Base-by-base conservation (phyloP, 2,329 filamentous ascomycete species). In the Grosmannia penicillata region DNA sequence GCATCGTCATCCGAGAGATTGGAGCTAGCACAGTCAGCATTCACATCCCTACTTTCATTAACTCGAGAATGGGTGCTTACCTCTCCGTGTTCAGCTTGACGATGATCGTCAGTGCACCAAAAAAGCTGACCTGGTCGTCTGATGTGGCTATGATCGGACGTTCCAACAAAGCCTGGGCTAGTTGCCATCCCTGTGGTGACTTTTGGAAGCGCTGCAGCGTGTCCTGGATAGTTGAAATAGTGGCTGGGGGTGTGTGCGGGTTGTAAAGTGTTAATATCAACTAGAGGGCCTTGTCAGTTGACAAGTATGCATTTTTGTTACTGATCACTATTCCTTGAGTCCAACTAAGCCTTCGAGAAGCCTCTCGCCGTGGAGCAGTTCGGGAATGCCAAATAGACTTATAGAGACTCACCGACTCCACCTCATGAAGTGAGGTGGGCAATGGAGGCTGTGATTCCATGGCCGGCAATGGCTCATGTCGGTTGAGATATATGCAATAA, bases 21-120 rank as follows among this genome's bases (percentile, higher is more conserved):
- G 39, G 60, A 55, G 48, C 63, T 70, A 22, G 19, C 2, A 14
- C 13, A 6, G 36, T 24, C 17, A 33, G 33, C 6, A 25, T 4
- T 4, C 30, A n/a, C n/a, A n/a, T 22, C 6, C 11, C 5, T 8
- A 8, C 14, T 13, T 14, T 18, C 2, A n/a, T 7, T 33, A 21
- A 8, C 15, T 11, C n/a, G n/a, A n/a, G n/a, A n/a, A n/a, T n/a
- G n/a, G n/a, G n/a, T n/a, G n/a, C n/a, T n/a, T 3, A 82, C 80
- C 78, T 84, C 53, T 91, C 84, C n/a, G 78, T 80, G 54, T 96
- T 95, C 42, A 96, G 73, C 60, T 96, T 98, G 49, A 96, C 76
- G 36, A 85, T 93, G 47, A 95, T 80, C 0, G 89, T 96, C 42
- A 95, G 68, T 23, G 87, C 89, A 13, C 85, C 91, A 54, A 93